Percentiles rank a stretch among this genome's conserved stretches.
phyloP scores from a whole-genome alignment of 495 filamentous ascomycete species.

The Penicillium mononematosum region DNA sequence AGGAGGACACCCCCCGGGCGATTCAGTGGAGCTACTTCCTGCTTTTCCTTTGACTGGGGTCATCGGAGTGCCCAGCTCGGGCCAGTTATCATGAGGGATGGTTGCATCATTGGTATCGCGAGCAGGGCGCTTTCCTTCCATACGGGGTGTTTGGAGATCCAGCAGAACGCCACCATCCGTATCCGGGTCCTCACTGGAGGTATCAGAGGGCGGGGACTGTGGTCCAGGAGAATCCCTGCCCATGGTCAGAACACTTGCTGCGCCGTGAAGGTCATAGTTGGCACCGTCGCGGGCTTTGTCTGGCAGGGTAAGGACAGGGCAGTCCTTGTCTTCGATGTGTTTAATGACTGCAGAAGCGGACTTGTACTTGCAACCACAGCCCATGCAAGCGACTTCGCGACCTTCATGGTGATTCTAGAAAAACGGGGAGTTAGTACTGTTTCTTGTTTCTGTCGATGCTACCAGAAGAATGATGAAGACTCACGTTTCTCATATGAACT shows the following conservation, averaged over 20 bases:
- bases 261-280: background rate
- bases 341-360: conserved; percentile 43
- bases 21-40: background rate
- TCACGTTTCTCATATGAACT: conserved; percentile 46
- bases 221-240: background rate
- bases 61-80: background rate
- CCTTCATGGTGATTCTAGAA: conserved; percentile 41
- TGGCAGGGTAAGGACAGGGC: conserved; percentile 17
- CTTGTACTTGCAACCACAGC: conserved; percentile 44
- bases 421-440: background rate
- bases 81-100: background rate
- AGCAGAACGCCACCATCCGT: conserved; percentile 14
- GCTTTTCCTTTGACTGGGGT: background rate
- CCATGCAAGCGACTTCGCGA: conserved; percentile 46
- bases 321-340: conserved; percentile 54
- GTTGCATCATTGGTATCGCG: background rate
- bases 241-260: background rate
- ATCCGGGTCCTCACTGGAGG: conserved; percentile 30
- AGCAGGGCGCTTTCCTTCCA: background rate
- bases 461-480: background rate
- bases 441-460: background rate
- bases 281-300: background rate
- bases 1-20: background rate
- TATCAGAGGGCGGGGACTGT: conserved; percentile 28
- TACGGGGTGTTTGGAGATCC: background rate